Conservation (phyloP, 2,329 filamentous ascomycete genomes). For the Aspergillus sp. region DNA sequence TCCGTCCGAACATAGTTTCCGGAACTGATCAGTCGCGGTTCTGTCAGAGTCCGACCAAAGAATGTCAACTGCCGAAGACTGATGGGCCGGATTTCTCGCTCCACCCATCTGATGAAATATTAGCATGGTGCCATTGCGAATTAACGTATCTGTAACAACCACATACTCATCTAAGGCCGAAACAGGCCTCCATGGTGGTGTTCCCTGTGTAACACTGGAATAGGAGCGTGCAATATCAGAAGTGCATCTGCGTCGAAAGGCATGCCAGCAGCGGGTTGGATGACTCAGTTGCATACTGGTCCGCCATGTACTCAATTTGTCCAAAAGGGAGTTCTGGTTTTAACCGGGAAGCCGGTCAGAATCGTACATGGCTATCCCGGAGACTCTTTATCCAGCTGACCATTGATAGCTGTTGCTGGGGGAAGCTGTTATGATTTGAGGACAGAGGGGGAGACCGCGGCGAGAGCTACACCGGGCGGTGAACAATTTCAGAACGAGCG, state of each 20-base stretch:
- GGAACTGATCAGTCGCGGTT: slow-evolving; percentile 80
- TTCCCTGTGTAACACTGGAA: slow-evolving; percentile 23
- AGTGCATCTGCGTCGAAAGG: slow-evolving; percentile 17
- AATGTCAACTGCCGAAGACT: slow-evolving; percentile 94
- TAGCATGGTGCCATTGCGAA: slow-evolving; percentile 9
- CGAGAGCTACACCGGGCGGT: slow-evolving; percentile 9
- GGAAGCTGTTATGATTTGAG: background rate
- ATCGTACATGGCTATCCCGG: slow-evolving; percentile 13
- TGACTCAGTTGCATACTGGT: slow-evolving; percentile 31
- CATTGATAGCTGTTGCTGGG: background rate
- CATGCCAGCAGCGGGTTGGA: slow-evolving; percentile 27
- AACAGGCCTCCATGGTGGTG: slow-evolving; percentile 53
- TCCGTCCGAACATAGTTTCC: slow-evolving; percentile 97
- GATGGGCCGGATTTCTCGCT: slow-evolving; percentile 87
- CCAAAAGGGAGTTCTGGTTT: background rate
- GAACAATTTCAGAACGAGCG: slow-evolving; percentile 6
- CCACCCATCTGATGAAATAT: slow-evolving; percentile 67
- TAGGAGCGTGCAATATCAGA: slow-evolving; percentile 16
- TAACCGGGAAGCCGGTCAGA: slow-evolving; percentile 7
- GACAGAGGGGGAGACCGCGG: background rate
- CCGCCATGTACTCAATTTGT: slow-evolving; percentile 21
- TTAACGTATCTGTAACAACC: slow-evolving; percentile 5
- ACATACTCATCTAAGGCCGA: slow-evolving; percentile 54
- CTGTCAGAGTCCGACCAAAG: slow-evolving; percentile 88
- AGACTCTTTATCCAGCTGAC: background rate